Conservation (phyloP, 192 early-diverging fungal species). For the Umbelopsis ramanniana region DNA sequence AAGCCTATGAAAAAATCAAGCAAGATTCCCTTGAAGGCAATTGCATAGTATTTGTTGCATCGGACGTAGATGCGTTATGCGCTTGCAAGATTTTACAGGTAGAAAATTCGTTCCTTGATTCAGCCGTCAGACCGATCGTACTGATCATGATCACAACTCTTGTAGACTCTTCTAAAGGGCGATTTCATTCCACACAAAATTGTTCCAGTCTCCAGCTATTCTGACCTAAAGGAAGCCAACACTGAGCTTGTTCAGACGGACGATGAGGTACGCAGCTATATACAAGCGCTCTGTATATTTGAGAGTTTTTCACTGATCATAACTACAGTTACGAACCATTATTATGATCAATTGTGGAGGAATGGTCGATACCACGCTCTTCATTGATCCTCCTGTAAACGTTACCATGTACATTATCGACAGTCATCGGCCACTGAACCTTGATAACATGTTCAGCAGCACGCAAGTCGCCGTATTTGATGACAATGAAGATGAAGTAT, state of each 20-base stretch:
- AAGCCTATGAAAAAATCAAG: slow-evolving; percentile 58
- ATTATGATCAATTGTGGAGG: slow-evolving; percentile 90
- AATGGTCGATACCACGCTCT: slow-evolving; percentile 70
- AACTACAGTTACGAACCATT: slow-evolving; percentile 66
- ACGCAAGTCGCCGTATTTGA: slow-evolving; percentile 85
- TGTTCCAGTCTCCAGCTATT: slow-evolving; percentile 75
- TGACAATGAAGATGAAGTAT: slow-evolving; percentile 79
- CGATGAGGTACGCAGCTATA: slow-evolving; percentile 44
- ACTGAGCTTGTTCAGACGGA: slow-evolving; percentile 53
- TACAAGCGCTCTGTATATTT: neutral
- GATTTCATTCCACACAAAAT: slow-evolving; percentile 85
- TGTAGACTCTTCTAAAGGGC: slow-evolving; percentile 70
- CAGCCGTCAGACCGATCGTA: neutral
- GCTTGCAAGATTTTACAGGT: slow-evolving; percentile 79
- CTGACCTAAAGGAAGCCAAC: slow-evolving; percentile 61
- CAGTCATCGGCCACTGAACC: slow-evolving; percentile 85
- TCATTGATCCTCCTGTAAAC: slow-evolving; percentile 56
- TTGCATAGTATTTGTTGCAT: slow-evolving; percentile 73
- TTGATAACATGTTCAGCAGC: slow-evolving; percentile 79
- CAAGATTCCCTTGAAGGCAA: slow-evolving; percentile 47
- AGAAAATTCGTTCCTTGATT: slow-evolving; percentile 12
- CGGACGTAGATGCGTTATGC: slow-evolving; percentile 85
- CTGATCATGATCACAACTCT: neutral
- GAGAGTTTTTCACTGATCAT: neutral
- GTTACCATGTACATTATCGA: slow-evolving; percentile 83